Evolutionary conservation across 164 flowering plant species (phyloP), one percentile per base, ranked within the genome.

Genomic region (Kingdonia uniflora): DNA sequence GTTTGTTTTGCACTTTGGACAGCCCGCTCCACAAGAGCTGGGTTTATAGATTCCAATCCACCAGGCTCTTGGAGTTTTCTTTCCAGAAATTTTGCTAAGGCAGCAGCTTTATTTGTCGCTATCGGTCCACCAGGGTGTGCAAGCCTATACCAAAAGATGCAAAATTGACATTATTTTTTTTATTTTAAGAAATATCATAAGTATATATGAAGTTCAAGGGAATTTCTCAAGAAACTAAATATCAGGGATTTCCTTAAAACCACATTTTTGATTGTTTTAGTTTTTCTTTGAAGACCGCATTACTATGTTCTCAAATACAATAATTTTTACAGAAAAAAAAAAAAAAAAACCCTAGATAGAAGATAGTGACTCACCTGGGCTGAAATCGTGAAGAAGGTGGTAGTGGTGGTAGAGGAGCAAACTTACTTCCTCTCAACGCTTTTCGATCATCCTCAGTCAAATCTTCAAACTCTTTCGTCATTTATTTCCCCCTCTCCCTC

Each of bases 91-190:
- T 87, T 90, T 6, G 95, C 91, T 59, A 90, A 66, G 13, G 97
- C 97, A 44, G 90, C 97, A 14, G 95, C 97, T 70, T 90, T 90
- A 66, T 90, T 90, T 21, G 97, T 90, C 42, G 70, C 75, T 65
- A 86, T 41, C 0, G 97, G 85, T 53, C 97, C 97, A 26, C 88
- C 95, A 0, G 97, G 97, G 56, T 90, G 95, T 14, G 97, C 94
- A 73, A 75, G 64, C 71, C 97, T 89, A 54, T 35, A 45, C 17
- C 51, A 57, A 59, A 49, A 38, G 22, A 25, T 26, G 14, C 48
- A 44, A 16, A 16, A 5, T 10, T 44, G 11, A 19, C 19, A 44
- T 11, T 19, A n/a, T 2, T n/a, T 44, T 2, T 2, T 5, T 16
- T 8, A 8, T 2, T 16, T 35, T 8, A 21, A n/a, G 33, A 35